Base-by-base conservation (phyloP, 306 rosid genomes). In the Pachyrhizus erosus region DNA sequence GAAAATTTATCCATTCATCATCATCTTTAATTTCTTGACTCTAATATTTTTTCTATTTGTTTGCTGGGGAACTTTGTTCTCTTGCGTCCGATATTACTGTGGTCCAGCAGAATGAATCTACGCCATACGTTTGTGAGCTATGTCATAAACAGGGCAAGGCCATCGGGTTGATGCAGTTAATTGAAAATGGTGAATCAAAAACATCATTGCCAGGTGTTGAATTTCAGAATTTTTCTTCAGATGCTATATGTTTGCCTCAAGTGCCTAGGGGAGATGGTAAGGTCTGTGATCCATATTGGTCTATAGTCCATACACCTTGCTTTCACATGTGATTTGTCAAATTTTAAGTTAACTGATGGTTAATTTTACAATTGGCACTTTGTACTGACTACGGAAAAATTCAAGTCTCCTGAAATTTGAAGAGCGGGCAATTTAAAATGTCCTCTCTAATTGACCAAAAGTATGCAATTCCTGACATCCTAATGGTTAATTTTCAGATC, bases 131-230 rank as follows among this genome's bases (percentile, higher is more conserved):
- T 64, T 96, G 99, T 80, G 99, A 93, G 88, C 88, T 93, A 3
- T 96, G 98, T 86, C 86, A 86, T 86, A 93, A 93, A 77, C 92
- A 96, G 72, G 89, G 91, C 73, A 90, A 91, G 87, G 78, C 79
- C 80, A 82, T 67, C 62, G 69, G 67, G 78, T 79, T 67, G 60
- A 64, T 61, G 51, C 80, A 78, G 73, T 88, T 79, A 62, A 84
- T 52, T 9, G 91, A 78, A 82, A 84, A 45, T 75, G 82, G 85
- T 43, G 83, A 87, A 64, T 77, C 86, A 27, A 34, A 87, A 82
- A 65, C 34, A 64, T 42, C 70, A 31, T 76, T 82, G 27, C 68
- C 80, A 48, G 86, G 40, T 82, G 80, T 26, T 12, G 89, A 87
- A 74, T 70, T 84, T 20, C 78, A 61, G 65, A 74, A 79, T 24